Evolutionary conservation across 345 rosid genomes (phyloP), one percentile per base, ranked within the genome.

Genomic region (Acer saccharum): DNA sequence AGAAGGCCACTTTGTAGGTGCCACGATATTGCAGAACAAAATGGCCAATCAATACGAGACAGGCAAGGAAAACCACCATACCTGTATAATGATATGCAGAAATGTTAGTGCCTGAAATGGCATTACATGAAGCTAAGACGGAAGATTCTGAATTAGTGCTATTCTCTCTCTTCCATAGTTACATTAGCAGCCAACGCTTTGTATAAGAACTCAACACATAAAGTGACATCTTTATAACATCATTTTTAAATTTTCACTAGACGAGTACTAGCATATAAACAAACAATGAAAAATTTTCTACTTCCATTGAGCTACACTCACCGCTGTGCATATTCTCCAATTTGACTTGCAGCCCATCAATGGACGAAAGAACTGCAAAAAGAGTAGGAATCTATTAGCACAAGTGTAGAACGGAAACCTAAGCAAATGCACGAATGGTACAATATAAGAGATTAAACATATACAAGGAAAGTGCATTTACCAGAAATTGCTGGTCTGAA

Each of bases 21-120:
- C 99, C 98, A 48, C 84, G 88, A 83, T 96, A 90, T 86, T 94
- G 99, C 88, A 93, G 78, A 86, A 94, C 92, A 74, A 96, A 96
- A 76, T 92, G 95, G 70, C 98, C 93, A 80, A 92, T 89, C 87
- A 96, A 81, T 80, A 91, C 77, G 66, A 84, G 74, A 68, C 94
- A 86, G 60, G 94, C 90, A 81, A 91, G 80, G 84, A 83, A 69
- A 74, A 91, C 87, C 88, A 90, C 87, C 82, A 89, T 80, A 80
- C 98, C 99, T 96, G 87, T 50, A 76, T 27, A 54, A 60, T 58
- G 63, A n/a, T 35, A 60, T 61, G 39, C 3, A 63, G 65, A 73
- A 66, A 46, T 20, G 68, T 83, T 72, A 85, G 78, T 46, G 67
- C 70, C 70, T 76, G 74, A 71, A 79, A 67, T 43, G 61, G 55